These are phyloP conservation scores for Acacia acuminata DNA, from an alignment of 306 rosid genomes.

Conservation along the genomic window DNA sequence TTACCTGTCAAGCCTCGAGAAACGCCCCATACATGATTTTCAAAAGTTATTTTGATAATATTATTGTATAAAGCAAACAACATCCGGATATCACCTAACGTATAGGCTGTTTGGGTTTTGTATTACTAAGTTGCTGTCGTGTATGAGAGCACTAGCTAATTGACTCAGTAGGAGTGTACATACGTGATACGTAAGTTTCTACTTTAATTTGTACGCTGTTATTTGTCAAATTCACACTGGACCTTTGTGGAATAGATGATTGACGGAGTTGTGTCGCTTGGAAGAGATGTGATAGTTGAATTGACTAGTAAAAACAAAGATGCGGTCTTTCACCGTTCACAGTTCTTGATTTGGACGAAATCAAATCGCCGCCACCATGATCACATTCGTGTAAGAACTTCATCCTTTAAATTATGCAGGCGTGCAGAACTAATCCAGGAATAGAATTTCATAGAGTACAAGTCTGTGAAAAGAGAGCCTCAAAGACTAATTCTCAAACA, in stretches of 20 bases:
- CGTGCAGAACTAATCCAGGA: background rate
- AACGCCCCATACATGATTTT: background rate
- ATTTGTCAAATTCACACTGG: constrained; percentile 14
- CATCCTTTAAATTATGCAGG: background rate
- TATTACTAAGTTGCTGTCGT: background rate
- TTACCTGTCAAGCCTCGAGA: background rate
- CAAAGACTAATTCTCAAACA: too few relatives aligned
- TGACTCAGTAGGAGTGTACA: constrained; percentile 14
- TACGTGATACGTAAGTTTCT: background rate
- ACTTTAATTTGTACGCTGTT: background rate
- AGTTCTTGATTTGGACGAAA: background rate
- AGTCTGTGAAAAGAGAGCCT: too few relatives aligned
- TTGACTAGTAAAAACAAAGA: background rate
- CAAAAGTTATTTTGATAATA: background rate
- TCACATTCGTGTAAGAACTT: background rate
- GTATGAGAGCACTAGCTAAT: constrained; percentile 6
- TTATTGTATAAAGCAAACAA: background rate
- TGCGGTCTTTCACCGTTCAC: background rate
- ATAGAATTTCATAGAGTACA: too few relatives aligned
- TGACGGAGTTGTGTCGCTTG: constrained; percentile 8
- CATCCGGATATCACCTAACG: background rate
- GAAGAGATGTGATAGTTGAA: constrained; percentile 16
- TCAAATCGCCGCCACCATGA: background rate
- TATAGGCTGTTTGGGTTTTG: background rate
- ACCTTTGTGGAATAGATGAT: background rate